Evolutionary conservation across 768 basidiomycete genomes (phyloP).

Genomic region (Lactarius vividus): DNA sequence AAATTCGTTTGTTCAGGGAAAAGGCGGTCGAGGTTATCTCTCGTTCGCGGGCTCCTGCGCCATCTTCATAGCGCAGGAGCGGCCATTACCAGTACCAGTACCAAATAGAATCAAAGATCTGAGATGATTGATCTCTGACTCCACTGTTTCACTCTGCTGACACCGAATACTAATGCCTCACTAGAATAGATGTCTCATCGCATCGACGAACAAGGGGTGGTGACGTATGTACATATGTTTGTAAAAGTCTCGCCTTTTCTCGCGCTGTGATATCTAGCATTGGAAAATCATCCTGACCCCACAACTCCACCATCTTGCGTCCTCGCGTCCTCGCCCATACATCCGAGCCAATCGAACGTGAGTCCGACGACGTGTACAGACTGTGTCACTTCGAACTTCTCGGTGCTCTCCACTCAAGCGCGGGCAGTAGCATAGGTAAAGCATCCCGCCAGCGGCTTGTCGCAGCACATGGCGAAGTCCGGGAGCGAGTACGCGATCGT

Average conservation of each 20-base stretch:
- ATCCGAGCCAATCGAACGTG: slow-evolving; percentile 37
- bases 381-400: slow-evolving; percentile 55
- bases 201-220: background rate
- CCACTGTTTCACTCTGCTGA: too few species aligned
- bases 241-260: background rate
- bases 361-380: slow-evolving; percentile 57
- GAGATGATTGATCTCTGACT: too few species aligned
- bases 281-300: background rate
- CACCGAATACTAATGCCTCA: too few species aligned
- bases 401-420: slow-evolving; percentile 48
- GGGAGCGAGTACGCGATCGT: too few species aligned
- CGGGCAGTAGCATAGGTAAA: background rate
- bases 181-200: background rate
- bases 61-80: background rate
- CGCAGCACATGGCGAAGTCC: too few species aligned
- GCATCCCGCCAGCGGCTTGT: too few species aligned
- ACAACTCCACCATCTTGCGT: background rate
- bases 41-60: background rate
- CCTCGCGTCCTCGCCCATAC: slow-evolving; percentile 1
- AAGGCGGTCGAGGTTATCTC: background rate
- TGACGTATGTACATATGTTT: background rate
- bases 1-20: background rate
- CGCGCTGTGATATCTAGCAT: background rate
- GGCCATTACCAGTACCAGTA: background rate
- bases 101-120: background rate